Evolutionary conservation across 2,329 filamentous ascomycete species (phyloP), one percentile per base, ranked within the genome.

Genomic region (Cordyceps farinosa): DNA sequence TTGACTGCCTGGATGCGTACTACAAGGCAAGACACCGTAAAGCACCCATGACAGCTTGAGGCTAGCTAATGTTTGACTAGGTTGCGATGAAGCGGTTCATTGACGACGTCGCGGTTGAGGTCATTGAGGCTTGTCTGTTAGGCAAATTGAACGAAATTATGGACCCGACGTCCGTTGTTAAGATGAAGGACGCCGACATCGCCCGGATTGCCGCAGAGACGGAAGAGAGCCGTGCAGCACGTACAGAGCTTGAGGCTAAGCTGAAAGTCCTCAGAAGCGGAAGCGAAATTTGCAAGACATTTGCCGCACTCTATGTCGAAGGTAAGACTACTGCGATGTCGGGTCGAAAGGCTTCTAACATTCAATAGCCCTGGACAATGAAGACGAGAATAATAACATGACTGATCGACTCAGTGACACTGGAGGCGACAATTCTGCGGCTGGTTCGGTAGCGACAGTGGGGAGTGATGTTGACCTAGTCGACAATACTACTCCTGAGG

Each of bases 1-100:
- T 79, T 1, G 76, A 79, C 54, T 74, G 69, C 29, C 71, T 78
- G 67, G 68, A 74, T 42, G 76, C 77, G 0, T 80, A 77, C 61
- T 80, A 80, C 61, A 72, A 79, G 69, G 77, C 72, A 38, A 36
- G 36, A 15, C 17, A 54, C 27, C 15, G 13, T 38, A n/a, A 40
- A 6, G 34, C 8, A 48, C 22, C 4, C 10, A 48, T n/a, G n/a
- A 22, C 45, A 29, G 7, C 27, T 27, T 29, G 22, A 27, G 7
- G 55, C 55, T 58, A 38, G 48, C 55, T 8, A 34, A 4, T 48
- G n/a, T 38, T 45, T 27, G 27, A 34, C 10, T 36, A 71, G 70
- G 64, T 69, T 27, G 69, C 68, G 5, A 42, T 64, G 17, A 67
- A 67, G 27, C 67, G 66, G 3, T 67, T 70, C 44, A 63, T 67